Evolutionary conservation across 805 yeast species (phyloP).

Genomic region (Zygosaccharomyces bisporus): DNA sequence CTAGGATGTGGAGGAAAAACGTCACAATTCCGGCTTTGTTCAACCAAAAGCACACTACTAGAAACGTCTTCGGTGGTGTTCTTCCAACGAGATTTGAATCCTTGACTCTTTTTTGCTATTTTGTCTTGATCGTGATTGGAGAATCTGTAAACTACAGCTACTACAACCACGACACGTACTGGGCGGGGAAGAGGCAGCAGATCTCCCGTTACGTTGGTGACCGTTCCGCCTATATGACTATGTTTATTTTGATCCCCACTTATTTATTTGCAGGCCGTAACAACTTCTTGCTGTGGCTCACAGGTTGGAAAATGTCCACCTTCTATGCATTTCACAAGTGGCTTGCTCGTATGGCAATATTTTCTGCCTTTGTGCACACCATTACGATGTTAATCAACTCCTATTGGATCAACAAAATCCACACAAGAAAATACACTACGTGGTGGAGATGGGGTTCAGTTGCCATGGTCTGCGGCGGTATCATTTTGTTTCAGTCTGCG

Average conservation of each 20-base stretch:
- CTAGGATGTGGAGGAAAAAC: conserved; percentile 18
- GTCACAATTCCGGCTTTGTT: conserved; percentile 21
- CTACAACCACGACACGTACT: conserved; percentile 14
- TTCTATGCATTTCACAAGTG: conserved; percentile 64
- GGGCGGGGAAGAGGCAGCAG: conserved; percentile 15
- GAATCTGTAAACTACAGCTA: conserved; percentile 17
- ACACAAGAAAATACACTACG: conserved; percentile 40
- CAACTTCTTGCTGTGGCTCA: conserved; percentile 55
- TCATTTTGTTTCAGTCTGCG: conserved; percentile 45
- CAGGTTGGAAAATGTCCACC: conserved; percentile 61
- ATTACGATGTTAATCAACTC: conserved; percentile 44
- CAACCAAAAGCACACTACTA: conserved; percentile 14
- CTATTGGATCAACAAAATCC: conserved; percentile 38
- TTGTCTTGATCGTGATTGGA: conserved; percentile 17
- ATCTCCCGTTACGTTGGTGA: conserved; percentile 41
- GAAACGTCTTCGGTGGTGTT: conserved; percentile 13
- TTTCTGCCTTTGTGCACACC: conserved; percentile 51
- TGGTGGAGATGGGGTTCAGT: conserved; percentile 40
- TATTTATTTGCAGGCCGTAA: conserved; percentile 68
- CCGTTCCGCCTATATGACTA: conserved; percentile 47
- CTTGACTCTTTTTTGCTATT: conserved; percentile 17
- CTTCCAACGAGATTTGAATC: conserved; percentile 26
- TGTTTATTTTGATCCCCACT: conserved; percentile 50
- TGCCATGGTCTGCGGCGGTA: conserved; percentile 37
- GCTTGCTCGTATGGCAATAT: conserved; percentile 50